Percentiles rank a stretch among this genome's conserved stretches.
phyloP scores from a whole-genome alignment of 345 rosid genomes.

The Microcos paniculata region DNA sequence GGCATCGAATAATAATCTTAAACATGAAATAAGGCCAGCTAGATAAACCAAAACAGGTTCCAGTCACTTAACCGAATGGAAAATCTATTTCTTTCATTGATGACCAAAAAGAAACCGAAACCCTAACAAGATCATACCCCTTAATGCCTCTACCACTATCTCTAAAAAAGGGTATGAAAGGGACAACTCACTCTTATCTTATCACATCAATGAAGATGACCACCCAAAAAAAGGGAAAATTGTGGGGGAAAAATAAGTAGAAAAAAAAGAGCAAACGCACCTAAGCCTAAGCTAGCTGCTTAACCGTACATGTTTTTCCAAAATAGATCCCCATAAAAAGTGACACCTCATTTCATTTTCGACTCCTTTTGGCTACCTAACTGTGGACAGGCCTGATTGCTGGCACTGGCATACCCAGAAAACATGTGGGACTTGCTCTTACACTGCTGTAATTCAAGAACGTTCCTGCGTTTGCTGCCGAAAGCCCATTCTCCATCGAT shows the following conservation, averaged over 20 bases:
- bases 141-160: not conserved
- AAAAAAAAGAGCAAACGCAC: not conserved
- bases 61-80: not conserved
- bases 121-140: not conserved
- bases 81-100: not conserved
- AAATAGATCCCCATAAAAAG: not conserved
- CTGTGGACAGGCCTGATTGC: constrained; percentile 39
- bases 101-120: constrained; percentile 1
- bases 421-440: constrained; percentile 26
- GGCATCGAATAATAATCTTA: not conserved
- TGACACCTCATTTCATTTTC: not conserved
- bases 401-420: constrained; percentile 34
- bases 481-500: not conserved
- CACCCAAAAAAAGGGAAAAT: not conserved
- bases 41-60: not conserved
- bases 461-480: constrained; percentile 22
- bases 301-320: not conserved
- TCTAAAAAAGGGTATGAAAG: not conserved
- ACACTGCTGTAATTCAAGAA: constrained; percentile 29
- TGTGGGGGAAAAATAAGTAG: not conserved
- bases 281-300: not conserved
- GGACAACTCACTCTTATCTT: not conserved
- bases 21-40: not conserved
- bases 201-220: not conserved
- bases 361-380: constrained; percentile 1